Evolutionary conservation across 1,139 yeast species (phyloP).

Genomic region (Candida tunisiensis): DNA sequence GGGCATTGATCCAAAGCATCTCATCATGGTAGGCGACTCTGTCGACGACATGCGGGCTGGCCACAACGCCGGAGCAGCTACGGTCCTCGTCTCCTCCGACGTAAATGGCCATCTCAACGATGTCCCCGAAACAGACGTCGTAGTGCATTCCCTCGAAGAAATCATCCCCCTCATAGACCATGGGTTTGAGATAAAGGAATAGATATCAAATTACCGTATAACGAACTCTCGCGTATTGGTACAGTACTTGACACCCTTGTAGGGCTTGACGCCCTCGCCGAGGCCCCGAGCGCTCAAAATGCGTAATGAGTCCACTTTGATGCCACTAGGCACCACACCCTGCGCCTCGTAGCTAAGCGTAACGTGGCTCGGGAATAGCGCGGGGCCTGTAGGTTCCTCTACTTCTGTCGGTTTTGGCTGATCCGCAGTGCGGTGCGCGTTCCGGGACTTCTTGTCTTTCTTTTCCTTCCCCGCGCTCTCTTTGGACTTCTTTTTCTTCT

Average conservation of each 20-base stretch:
- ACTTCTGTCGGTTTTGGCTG: too few species aligned
- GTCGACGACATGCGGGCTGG: slow-evolving; percentile 50
- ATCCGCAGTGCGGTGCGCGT: background rate
- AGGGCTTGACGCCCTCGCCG: slow-evolving; percentile 54
- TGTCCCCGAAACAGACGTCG: slow-evolving; percentile 25
- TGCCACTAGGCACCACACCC: slow-evolving; percentile 66
- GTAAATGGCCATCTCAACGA: slow-evolving; percentile 26
- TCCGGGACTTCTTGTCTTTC: too few species aligned
- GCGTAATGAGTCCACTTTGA: slow-evolving; percentile 49
- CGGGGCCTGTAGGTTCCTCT: too few species aligned
- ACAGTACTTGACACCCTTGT: slow-evolving; percentile 80
- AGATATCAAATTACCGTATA: slow-evolving; percentile 20
- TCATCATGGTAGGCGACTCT: slow-evolving; percentile 59
- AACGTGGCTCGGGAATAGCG: slow-evolving; percentile 35
- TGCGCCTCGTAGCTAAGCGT: slow-evolving; percentile 39
- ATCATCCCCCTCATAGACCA: slow-evolving; percentile 22
- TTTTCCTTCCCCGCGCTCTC: too few species aligned
- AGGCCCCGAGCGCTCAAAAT: slow-evolving; percentile 41
- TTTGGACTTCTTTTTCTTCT: too few species aligned
- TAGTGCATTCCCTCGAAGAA: slow-evolving; percentile 22
- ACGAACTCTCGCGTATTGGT: slow-evolving; percentile 49
- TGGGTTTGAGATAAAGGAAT: slow-evolving; percentile 17
- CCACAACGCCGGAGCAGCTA: slow-evolving; percentile 35
- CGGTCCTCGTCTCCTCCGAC: slow-evolving; percentile 32
- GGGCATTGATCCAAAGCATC: slow-evolving; percentile 24